phyloP scores from a whole-genome alignment of 2,329 filamentous ascomycete genomes.

The Arthrinium puccinioides region DNA sequence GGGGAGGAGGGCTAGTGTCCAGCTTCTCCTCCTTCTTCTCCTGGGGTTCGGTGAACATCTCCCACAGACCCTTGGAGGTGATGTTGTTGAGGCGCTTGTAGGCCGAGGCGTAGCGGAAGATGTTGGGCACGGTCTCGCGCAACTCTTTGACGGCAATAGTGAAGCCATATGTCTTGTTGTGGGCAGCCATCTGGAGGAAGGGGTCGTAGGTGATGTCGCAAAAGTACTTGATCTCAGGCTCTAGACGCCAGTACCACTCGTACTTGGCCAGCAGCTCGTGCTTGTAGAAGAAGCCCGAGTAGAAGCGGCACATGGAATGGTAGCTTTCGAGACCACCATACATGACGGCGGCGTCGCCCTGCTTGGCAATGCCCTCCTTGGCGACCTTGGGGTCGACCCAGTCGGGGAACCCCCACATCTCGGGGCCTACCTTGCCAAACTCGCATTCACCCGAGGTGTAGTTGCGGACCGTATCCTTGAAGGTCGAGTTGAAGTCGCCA shows the following conservation, averaged over 20 bases:
- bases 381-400: slow-evolving; percentile 94
- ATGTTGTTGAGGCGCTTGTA: slow-evolving; percentile 92
- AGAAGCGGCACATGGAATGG: slow-evolving; percentile 98
- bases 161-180: slow-evolving; percentile 97
- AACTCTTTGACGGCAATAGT: slow-evolving; percentile 98
- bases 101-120: slow-evolving; percentile 96
- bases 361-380: slow-evolving; percentile 92
- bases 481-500: slow-evolving; percentile 90
- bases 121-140: slow-evolving; percentile 94
- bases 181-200: slow-evolving; percentile 87
- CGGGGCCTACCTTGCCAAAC: slow-evolving; percentile 85
- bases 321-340: slow-evolving; percentile 98
- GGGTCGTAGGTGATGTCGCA: slow-evolving; percentile 99
- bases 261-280: slow-evolving; percentile 92
- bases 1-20: slow-evolving; percentile 53
- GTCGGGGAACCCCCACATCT: slow-evolving; percentile 94
- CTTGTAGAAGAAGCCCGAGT: slow-evolving; percentile 98
- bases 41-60: slow-evolving; percentile 86
- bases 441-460: slow-evolving; percentile 85
- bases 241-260: slow-evolving; percentile 99
- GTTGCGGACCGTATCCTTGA: slow-evolving; percentile 81
- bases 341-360: slow-evolving; percentile 97
- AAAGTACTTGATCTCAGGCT: slow-evolving; percentile 99
- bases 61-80: slow-evolving; percentile 88
- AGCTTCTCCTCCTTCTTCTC: slow-evolving; percentile 56